A percentile compares a stretch with the other conserved stretches of the same genome.
phyloP scores from a whole-genome alignment of 2,329 filamentous ascomycete genomes.

The Exutisphaerella laricina region DNA sequence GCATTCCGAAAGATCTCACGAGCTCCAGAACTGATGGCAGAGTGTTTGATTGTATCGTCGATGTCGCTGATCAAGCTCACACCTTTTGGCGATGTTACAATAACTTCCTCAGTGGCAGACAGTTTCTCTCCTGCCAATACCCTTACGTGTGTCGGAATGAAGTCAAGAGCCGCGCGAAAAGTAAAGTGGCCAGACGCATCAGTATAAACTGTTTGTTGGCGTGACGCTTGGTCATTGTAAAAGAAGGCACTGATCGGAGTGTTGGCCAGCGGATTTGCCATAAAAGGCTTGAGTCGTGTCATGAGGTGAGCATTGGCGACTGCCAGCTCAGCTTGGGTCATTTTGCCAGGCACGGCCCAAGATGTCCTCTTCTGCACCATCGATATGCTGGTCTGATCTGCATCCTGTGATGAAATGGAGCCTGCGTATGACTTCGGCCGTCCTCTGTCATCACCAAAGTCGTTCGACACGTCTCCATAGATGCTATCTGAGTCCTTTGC shows the following conservation, averaged over 20 bases:
- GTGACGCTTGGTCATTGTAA: conserved; percentile 77
- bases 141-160: conserved; percentile 82
- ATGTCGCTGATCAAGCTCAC: conserved; percentile 96
- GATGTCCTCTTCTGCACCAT: conserved; percentile 45
- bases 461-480: conserved; percentile 27
- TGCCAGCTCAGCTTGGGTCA: conserved; percentile 69
- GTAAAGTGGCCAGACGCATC: conserved; percentile 86
- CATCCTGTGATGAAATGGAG: conserved; percentile 23
- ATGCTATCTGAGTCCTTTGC: conserved; percentile 40
- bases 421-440: conserved; percentile 17
- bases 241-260: conserved; percentile 88
- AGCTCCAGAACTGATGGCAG: conserved; percentile 79
- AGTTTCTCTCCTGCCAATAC: conserved; percentile 81
- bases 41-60: conserved; percentile 95
- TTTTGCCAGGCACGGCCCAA: conserved; percentile 52
- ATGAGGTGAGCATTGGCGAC: conserved; percentile 82
- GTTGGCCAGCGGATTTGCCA: conserved; percentile 73
- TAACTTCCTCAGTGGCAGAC: conserved; percentile 72
- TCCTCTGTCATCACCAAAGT: conserved; percentile 17
- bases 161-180: conserved; percentile 73
- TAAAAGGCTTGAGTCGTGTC: conserved; percentile 79
- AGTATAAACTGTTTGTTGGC: conserved; percentile 77
- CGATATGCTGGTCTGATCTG: conserved; percentile 25
- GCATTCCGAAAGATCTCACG: conserved; percentile 95
- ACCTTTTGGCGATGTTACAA: conserved; percentile 69